phyloP scores from a whole-genome alignment of 345 rosid genomes.

The Lumnitzera littorea region DNA sequence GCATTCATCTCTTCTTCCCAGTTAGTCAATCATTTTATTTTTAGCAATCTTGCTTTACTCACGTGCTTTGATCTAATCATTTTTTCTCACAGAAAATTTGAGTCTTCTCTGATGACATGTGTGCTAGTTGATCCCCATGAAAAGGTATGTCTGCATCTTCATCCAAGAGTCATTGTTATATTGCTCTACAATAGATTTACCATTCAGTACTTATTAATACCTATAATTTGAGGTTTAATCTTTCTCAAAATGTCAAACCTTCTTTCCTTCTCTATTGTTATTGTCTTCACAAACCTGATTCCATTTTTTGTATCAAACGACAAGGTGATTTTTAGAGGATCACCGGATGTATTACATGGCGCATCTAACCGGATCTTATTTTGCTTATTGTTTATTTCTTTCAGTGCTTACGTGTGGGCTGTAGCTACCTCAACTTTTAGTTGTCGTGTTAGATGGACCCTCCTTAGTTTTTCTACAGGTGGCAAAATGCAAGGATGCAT shows the following conservation, averaged over 20 bases:
- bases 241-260: no score
- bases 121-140: slow-evolving; percentile 77
- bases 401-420: slow-evolving; percentile 57
- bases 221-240: no score
- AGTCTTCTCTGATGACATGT: slow-evolving; percentile 79
- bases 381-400: slow-evolving; percentile 14
- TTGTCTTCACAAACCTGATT: no score
- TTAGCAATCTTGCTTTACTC: slow-evolving; percentile 6
- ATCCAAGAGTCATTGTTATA: background rate
- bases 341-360: no score
- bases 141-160: slow-evolving; percentile 43
- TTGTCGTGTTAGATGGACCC: slow-evolving; percentile 76
- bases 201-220: no score
- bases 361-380: background rate
- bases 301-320: no score
- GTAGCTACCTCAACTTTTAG: slow-evolving; percentile 70
- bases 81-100: slow-evolving; percentile 55
- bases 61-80: slow-evolving; percentile 11
- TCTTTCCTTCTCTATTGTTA: no score
- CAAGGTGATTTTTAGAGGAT: no score
- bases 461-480: slow-evolving; percentile 82
- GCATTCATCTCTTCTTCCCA: slow-evolving; percentile 5
- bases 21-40: slow-evolving; percentile 5
- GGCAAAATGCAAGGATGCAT: slow-evolving; percentile 78
- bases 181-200: background rate